phyloP scores from a whole-genome alignment of 495 filamentous ascomycete genomes.

The Lasiosphaeriaceae sp. region DNA sequence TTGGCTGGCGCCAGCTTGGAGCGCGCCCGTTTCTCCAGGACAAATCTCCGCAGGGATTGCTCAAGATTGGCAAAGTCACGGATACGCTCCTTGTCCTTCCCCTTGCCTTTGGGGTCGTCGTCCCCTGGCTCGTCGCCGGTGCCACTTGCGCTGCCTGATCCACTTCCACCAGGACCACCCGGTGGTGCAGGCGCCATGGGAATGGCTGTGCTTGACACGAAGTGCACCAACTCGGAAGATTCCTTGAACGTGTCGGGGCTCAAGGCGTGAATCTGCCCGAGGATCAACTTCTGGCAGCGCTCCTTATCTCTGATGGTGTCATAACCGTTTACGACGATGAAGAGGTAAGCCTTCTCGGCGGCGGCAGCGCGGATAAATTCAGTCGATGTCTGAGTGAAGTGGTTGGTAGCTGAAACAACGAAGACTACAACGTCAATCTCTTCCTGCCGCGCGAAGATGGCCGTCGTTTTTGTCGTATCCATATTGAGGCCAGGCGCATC shows the following conservation, averaged over 20 bases:
- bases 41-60: constrained; percentile 82
- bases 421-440: constrained; percentile 99
- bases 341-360: constrained; percentile 96
- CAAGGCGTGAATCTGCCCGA: constrained; percentile 78
- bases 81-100: constrained; percentile 80
- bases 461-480: constrained; percentile 94
- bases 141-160: constrained; percentile 55
- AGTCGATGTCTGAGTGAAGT: constrained; percentile 93
- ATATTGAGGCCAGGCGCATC: constrained; percentile 94
- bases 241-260: constrained; percentile 93
- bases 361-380: constrained; percentile 96
- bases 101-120: constrained; percentile 76
- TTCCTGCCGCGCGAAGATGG: constrained; percentile 93
- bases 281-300: constrained; percentile 75
- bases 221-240: constrained; percentile 87
- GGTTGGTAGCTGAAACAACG: constrained; percentile 94
- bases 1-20: constrained; percentile 95
- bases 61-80: constrained; percentile 88
- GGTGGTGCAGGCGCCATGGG: constrained; percentile 58
- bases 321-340: constrained; percentile 97
- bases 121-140: constrained; percentile 57
- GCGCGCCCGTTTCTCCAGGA: constrained; percentile 89
- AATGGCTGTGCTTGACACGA: constrained; percentile 94
- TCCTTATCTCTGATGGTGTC: constrained; percentile 91
- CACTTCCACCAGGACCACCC: constrained; percentile 54